Evolutionary conservation across 805 yeast genomes (phyloP).

Genomic region (Middelhovenomyces tepae): DNA sequence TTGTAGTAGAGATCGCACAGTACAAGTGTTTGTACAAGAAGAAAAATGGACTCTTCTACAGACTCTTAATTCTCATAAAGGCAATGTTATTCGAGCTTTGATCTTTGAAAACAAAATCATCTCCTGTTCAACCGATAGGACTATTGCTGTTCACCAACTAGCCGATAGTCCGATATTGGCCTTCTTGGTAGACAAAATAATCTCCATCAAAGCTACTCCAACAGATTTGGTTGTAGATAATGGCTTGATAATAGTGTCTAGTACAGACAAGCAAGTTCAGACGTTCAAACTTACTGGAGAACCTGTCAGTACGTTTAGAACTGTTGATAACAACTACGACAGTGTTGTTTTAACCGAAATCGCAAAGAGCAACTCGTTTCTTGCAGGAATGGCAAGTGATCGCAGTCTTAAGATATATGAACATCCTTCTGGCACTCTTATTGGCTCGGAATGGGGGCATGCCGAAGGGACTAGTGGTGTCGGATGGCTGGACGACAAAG

Average conservation of each 20-base stretch:
- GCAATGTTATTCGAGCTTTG: slow-evolving; percentile 35
- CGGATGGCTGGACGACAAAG: slow-evolving; percentile 12
- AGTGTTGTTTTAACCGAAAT: slow-evolving; percentile 5
- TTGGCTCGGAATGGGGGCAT: slow-evolving; percentile 53
- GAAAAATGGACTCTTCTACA: slow-evolving; percentile 45
- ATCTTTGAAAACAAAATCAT: slow-evolving; percentile 29
- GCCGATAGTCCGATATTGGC: slow-evolving; percentile 16
- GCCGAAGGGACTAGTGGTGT: slow-evolving; percentile 44
- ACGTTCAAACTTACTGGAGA: slow-evolving; percentile 34
- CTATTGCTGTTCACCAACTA: slow-evolving; percentile 44
- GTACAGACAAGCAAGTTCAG: slow-evolving; percentile 40
- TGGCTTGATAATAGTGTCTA: slow-evolving; percentile 43
- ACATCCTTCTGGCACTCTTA: slow-evolving; percentile 36
- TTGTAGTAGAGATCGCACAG: slow-evolving; percentile 51
- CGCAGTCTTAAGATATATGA: slow-evolving; percentile 47
- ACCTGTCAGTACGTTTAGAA: slow-evolving; percentile 32
- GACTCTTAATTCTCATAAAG: slow-evolving; percentile 52
- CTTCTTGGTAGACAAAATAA: slow-evolving; percentile 35
- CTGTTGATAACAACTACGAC: slow-evolving; percentile 26
- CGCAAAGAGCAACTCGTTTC: slow-evolving; percentile 25
- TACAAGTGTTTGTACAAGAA: slow-evolving; percentile 40
- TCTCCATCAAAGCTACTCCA: slow-evolving; percentile 41
- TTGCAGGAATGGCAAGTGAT: slow-evolving; percentile 37
- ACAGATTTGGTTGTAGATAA: slow-evolving; percentile 15
- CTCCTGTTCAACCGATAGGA: slow-evolving; percentile 55